These are phyloP conservation scores for Simmondsia chinensis DNA, from an alignment of 148 eudicot species.

Conservation along the genomic window DNA sequence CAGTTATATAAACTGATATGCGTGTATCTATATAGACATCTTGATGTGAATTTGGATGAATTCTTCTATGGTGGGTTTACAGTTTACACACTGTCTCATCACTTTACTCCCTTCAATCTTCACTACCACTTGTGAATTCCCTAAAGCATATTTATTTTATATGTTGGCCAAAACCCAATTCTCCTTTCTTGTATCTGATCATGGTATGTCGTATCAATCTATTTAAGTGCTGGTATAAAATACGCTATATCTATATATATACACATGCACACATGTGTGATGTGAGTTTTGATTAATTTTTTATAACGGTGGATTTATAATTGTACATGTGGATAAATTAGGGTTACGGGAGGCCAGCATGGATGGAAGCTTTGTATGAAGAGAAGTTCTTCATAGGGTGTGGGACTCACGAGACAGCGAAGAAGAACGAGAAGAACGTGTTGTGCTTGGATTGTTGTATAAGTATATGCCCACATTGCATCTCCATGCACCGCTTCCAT, in stretches of 20 bases:
- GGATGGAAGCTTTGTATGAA: constrained; percentile 83
- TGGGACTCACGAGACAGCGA: constrained; percentile 57
- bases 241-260: too few species aligned
- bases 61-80: too few species aligned
- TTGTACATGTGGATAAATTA: constrained; percentile 5
- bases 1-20: too few species aligned
- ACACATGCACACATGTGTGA: too few species aligned
- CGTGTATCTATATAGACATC: too few species aligned
- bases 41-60: too few species aligned
- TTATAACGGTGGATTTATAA: too few species aligned
- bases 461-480: constrained; percentile 90
- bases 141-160: too few species aligned
- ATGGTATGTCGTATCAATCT: constrained; percentile 57
- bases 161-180: too few species aligned
- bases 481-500: constrained; percentile 67
- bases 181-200: constrained; percentile 21
- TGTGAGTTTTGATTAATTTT: too few species aligned
- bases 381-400: constrained; percentile 76
- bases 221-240: too few species aligned
- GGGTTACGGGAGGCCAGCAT: constrained; percentile 81
- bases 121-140: not conserved
- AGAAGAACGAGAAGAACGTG: constrained; percentile 93
- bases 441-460: constrained; percentile 87
- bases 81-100: not conserved
- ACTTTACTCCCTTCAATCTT: not conserved